Percentiles rank a stretch among this genome's conserved stretches.
These are phyloP conservation scores for Carex littledalei DNA, from an alignment of 176 grass and related monocot species.

Conservation along the genomic window DNA sequence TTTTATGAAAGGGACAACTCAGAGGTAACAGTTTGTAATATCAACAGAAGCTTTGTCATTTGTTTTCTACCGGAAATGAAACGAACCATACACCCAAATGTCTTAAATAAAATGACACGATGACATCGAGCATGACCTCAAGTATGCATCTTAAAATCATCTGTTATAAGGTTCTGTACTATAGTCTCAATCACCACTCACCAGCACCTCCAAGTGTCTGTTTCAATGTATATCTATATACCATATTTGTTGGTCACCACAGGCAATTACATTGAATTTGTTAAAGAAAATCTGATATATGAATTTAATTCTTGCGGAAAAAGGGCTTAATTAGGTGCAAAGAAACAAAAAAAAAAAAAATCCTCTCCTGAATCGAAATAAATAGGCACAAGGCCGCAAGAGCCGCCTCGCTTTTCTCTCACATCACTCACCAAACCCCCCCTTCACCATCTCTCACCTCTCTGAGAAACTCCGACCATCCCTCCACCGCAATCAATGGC, in stretches of 20 bases:
- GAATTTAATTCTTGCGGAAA: neutral
- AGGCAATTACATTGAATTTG: neutral
- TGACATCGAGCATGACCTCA: conserved; percentile 8
- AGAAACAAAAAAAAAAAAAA: neutral
- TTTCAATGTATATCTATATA: no score
- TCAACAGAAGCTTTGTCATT: neutral
- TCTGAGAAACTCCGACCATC: neutral
- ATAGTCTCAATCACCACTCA: neutral
- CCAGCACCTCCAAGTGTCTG: neutral
- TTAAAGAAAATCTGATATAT: neutral
- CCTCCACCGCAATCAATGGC: conserved; percentile 18
- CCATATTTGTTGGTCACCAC: conserved; percentile 2
- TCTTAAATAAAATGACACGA: neutral
- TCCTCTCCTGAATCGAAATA: neutral
- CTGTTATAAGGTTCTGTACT: neutral
- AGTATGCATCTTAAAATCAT: neutral
- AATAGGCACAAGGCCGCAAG: neutral
- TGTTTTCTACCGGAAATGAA: neutral
- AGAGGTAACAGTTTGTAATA: no score
- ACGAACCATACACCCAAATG: neutral
- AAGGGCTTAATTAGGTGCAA: neutral
- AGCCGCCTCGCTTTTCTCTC: conserved; percentile 10
- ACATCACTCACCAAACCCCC: conserved; percentile 6
- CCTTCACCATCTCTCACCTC: conserved; percentile 12
- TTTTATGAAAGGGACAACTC: no score